phyloP scores from a whole-genome alignment of 2,329 filamentous ascomycete genomes.

The Rutstroemia sp. region DNA sequence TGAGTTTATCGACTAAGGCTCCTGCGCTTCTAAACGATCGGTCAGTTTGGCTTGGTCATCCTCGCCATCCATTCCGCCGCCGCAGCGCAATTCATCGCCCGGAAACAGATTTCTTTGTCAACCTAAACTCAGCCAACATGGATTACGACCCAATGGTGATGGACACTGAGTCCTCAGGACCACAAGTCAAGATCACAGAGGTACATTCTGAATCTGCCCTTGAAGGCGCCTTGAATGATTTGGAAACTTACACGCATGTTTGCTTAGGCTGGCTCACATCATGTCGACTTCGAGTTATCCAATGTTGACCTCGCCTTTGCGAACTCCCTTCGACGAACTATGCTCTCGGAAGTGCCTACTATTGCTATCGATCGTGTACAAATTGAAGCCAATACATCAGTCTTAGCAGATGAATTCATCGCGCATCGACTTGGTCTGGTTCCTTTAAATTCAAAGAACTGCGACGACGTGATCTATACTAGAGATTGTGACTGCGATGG shows the following conservation, averaged over 20 bases:
- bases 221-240: not conserved
- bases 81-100: slow-evolving; percentile 15
- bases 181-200: slow-evolving; percentile 39
- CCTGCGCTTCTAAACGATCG: not conserved
- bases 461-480: slow-evolving; percentile 76
- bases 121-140: slow-evolving; percentile 29
- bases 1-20: slow-evolving; percentile 1
- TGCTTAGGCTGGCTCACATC: slow-evolving; percentile 63
- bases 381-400: slow-evolving; percentile 88
- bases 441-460: slow-evolving; percentile 76
- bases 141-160: slow-evolving; percentile 40
- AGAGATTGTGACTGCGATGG: slow-evolving; percentile 96
- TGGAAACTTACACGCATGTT: slow-evolving; percentile 18
- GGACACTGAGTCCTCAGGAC: slow-evolving; percentile 38
- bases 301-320: slow-evolving; percentile 87
- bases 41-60: not conserved
- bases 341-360: slow-evolving; percentile 90
- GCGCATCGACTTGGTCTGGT: slow-evolving; percentile 87
- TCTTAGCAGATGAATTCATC: slow-evolving; percentile 92
- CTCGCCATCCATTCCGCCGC: not conserved
- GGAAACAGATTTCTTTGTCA: slow-evolving; percentile 7
- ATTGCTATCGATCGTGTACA: slow-evolving; percentile 94
- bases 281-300: slow-evolving; percentile 86
- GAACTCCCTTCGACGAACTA: slow-evolving; percentile 83
- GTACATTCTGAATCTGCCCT: slow-evolving; percentile 22